These are phyloP conservation scores for Fonsecaea nubica DNA, from an alignment of 2,329 filamentous ascomycete genomes.

Conservation along the genomic window DNA sequence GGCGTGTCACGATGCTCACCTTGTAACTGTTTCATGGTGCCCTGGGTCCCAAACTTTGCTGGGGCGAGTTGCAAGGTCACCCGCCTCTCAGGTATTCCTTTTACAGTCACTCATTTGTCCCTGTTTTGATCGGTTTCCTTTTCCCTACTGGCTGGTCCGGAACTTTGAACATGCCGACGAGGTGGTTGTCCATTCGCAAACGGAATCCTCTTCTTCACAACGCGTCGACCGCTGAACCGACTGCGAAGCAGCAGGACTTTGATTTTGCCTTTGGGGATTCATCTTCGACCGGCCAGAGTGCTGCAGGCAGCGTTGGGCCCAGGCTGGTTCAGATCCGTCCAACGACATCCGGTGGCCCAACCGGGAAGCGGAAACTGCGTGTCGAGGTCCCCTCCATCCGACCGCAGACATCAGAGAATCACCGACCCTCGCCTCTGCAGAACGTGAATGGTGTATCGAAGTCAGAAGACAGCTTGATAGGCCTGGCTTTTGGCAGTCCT, in stretches of 20 bases:
- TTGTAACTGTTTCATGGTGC: conserved; percentile 33
- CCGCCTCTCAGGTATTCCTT: conserved; percentile 22
- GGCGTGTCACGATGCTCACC: conserved; percentile 26
- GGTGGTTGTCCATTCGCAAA: conserved; percentile 33
- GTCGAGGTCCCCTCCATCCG: conserved; percentile 24
- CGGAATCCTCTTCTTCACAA: conserved; percentile 25
- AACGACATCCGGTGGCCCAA: conserved; percentile 28
- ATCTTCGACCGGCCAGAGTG: conserved; percentile 16
- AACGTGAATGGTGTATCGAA: conserved; percentile 23
- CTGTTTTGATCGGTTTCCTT: conserved; percentile 21
- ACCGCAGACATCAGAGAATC: conserved; percentile 33
- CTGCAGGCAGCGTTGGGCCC: conserved; percentile 8
- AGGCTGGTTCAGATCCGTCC: conserved; percentile 27
- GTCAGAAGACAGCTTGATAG: conserved; percentile 62
- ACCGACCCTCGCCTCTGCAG: conserved; percentile 23
- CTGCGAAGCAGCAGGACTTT: conserved; percentile 29
- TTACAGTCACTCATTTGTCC: conserved; percentile 33
- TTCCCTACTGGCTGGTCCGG: conserved; percentile 28
- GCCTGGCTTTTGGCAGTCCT: conserved; percentile 77
- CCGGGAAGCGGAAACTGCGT: conserved; percentile 27
- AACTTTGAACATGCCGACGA: conserved; percentile 28
- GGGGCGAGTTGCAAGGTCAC: conserved; percentile 16
- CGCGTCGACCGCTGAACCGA: conserved; percentile 20
- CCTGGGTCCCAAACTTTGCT: conserved; percentile 15
- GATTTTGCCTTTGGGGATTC: conserved; percentile 37